A percentile compares a stretch with the other conserved stretches of the same genome.
phyloP scores from a whole-genome alignment of 2,329 filamentous ascomycete species.

The Phialocephala sp. region DNA sequence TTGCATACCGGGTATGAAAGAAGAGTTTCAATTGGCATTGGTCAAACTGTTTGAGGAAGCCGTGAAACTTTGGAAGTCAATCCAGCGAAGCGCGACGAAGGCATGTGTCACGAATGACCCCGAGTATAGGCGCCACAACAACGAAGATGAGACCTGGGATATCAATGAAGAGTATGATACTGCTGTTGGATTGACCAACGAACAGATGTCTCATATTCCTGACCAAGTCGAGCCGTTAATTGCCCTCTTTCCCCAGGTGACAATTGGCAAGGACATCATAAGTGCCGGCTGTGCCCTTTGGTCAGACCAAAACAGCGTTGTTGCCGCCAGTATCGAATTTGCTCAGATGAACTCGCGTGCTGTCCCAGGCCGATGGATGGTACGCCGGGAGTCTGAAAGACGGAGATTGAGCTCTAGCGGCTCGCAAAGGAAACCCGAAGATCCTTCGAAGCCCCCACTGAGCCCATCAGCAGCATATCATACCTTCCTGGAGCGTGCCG shows the following conservation, averaged over 20 bases:
- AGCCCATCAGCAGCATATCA: background rate
- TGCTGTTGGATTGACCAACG: background rate
- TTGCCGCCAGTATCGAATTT: background rate
- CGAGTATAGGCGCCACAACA: background rate
- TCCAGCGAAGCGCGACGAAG: constrained; percentile 1
- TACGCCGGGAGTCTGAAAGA: background rate
- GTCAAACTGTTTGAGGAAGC: background rate
- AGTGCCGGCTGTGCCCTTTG: background rate
- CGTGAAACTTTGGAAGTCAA: background rate
- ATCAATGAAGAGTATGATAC: background rate
- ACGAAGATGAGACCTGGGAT: background rate
- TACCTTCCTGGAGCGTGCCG: background rate
- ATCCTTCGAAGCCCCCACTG: background rate
- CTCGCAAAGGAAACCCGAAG: background rate
- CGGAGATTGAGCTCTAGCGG: background rate
- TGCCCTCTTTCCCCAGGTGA: background rate
- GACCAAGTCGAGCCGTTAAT: background rate
- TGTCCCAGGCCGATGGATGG: background rate
- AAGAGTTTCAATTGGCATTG: background rate
- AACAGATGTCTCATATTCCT: background rate
- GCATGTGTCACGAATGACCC: background rate
- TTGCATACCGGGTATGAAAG: background rate
- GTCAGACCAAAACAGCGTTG: background rate
- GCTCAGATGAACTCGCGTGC: background rate
- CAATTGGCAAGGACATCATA: background rate